These are phyloP conservation scores for Exophiala oligosperma DNA, from an alignment of 2,329 filamentous ascomycete species.

Conservation along the genomic window DNA sequence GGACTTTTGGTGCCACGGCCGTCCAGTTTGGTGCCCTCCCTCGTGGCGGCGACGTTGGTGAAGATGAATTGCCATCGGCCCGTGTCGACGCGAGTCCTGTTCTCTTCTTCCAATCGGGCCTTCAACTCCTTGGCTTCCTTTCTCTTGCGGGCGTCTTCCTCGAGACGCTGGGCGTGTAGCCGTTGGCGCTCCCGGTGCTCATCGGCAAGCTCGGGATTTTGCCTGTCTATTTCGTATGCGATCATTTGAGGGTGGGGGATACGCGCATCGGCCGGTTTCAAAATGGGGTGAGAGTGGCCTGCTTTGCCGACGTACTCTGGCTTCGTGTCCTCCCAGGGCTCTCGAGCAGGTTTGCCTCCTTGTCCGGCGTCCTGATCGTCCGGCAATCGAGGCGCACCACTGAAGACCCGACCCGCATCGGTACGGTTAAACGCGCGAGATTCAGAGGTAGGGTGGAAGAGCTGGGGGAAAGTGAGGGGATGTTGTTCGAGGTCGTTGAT, in stretches of 20 bases:
- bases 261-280: constrained; percentile 63
- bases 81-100: constrained; percentile 37
- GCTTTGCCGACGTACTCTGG: constrained; percentile 46
- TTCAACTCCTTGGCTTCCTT: constrained; percentile 45
- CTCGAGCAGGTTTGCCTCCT: constrained; percentile 24
- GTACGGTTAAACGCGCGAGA: constrained; percentile 64
- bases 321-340: constrained; percentile 32
- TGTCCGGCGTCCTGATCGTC: constrained; percentile 38
- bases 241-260: constrained; percentile 65
- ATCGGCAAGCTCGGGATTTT: constrained; percentile 33
- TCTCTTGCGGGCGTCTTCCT: constrained; percentile 41
- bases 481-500: constrained; percentile 66
- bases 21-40: constrained; percentile 55
- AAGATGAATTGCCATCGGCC: constrained; percentile 63
- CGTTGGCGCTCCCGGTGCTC: constrained; percentile 38
- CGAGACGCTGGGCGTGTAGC: constrained; percentile 47
- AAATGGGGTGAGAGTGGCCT: constrained; percentile 46
- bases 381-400: constrained; percentile 42
- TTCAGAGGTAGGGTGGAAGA: constrained; percentile 65
- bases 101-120: constrained; percentile 40
- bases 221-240: constrained; percentile 47
- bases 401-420: constrained; percentile 65
- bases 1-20: constrained; percentile 55
- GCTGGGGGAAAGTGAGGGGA: constrained; percentile 52
- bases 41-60: constrained; percentile 53